A percentile compares a stretch with the other conserved stretches of the same genome.
phyloP scores from a whole-genome alignment of 495 filamentous ascomycete genomes.

The Lophium mytilinum region DNA sequence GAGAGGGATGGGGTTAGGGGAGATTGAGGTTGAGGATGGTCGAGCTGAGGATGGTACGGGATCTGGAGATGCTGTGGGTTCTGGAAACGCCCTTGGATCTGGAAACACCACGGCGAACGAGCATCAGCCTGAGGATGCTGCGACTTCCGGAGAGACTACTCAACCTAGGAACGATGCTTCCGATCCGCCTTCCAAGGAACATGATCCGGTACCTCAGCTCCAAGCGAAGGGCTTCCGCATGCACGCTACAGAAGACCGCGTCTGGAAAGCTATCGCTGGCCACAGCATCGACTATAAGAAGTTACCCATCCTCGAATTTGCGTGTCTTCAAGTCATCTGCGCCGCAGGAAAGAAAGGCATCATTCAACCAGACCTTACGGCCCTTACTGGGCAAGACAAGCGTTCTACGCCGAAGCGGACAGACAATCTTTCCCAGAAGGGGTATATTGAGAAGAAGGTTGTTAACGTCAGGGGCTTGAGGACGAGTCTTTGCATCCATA shows the following conservation, averaged over 20 bases:
- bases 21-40: slow-evolving; percentile 34
- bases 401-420: slow-evolving; percentile 79
- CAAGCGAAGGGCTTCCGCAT: slow-evolving; percentile 34
- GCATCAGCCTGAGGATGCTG: no score
- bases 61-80: background rate
- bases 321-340: slow-evolving; percentile 72
- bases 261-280: slow-evolving; percentile 74
- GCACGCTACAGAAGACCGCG: slow-evolving; percentile 52
- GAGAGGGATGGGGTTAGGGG: slow-evolving; percentile 42
- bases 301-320: slow-evolving; percentile 61
- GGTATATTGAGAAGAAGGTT: slow-evolving; percentile 76
- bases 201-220: background rate
- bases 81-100: background rate
- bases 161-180: no score
- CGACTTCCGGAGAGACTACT: no score
- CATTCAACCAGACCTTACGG: slow-evolving; percentile 68
- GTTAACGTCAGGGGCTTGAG: slow-evolving; percentile 54
- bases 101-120: background rate
- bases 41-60: background rate
- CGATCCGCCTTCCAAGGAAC: no score
- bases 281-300: slow-evolving; percentile 67
- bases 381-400: slow-evolving; percentile 76
- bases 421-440: slow-evolving; percentile 61
- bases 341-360: slow-evolving; percentile 61
- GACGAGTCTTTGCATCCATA: slow-evolving; percentile 61